A percentile compares a stretch with the other conserved stretches of the same genome.
These are phyloP conservation scores for Lophium mytilinum DNA, from an alignment of 495 filamentous ascomycete genomes.

Conservation along the genomic window DNA sequence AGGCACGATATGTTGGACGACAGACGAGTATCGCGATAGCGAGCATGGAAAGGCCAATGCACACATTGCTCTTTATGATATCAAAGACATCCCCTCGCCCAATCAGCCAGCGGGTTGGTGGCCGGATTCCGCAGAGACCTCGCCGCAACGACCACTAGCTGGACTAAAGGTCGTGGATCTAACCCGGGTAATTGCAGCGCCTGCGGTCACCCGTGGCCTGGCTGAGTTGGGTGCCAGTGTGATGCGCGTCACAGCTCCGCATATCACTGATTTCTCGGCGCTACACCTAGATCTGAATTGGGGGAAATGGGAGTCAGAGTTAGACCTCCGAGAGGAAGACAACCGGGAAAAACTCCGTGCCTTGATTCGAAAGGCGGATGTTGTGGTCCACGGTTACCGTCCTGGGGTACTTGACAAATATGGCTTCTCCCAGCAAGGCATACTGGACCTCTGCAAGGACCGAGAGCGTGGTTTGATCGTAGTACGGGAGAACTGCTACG, in stretches of 20 bases:
- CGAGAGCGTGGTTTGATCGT: constrained; percentile 43
- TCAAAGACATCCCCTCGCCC: constrained; percentile 29
- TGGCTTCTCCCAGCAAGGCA: constrained; percentile 42
- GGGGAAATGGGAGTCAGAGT: constrained; percentile 48
- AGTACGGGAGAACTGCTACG: constrained; percentile 50
- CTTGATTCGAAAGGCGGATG: constrained; percentile 46
- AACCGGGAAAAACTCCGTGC: constrained; percentile 37
- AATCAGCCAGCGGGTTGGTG: constrained; percentile 39
- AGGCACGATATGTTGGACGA: constrained; percentile 42
- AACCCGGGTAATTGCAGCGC: constrained; percentile 54
- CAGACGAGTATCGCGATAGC: constrained; percentile 39
- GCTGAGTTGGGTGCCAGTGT: constrained; percentile 56
- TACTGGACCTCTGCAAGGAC: constrained; percentile 43
- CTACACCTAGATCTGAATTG: constrained; percentile 47
- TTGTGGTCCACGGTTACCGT: constrained; percentile 52
- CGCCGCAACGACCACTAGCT: constrained; percentile 41
- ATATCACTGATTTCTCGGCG: constrained; percentile 41
- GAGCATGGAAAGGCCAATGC: constrained; percentile 47
- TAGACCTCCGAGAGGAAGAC: constrained; percentile 41
- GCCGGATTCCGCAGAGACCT: constrained; percentile 32
- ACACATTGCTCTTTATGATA: constrained; percentile 42
- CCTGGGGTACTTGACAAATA: constrained; percentile 43
- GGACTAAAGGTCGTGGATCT: constrained; percentile 54
- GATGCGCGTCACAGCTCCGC: constrained; percentile 49
- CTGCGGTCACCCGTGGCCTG: constrained; percentile 44